These are phyloP conservation scores for Acrodontium crateriforme DNA, from an alignment of 2,329 filamentous ascomycete genomes.

Conservation along the genomic window DNA sequence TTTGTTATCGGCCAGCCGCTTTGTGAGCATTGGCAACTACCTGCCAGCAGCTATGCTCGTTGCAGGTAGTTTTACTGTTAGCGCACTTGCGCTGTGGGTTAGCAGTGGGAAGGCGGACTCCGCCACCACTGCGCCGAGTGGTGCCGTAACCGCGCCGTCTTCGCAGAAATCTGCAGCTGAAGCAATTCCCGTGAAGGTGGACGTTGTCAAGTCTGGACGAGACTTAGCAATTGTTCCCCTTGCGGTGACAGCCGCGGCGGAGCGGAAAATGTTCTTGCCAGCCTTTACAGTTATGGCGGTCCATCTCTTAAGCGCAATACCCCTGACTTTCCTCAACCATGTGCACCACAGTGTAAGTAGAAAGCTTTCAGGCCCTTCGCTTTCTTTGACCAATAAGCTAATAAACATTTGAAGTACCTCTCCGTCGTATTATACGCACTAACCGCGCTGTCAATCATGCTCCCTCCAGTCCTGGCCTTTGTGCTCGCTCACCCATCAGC, in stretches of 20 bases:
- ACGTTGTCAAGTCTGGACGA: slow-evolving; percentile 23
- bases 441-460: slow-evolving; percentile 31
- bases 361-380: slow-evolving; percentile 40
- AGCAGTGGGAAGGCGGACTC: slow-evolving; percentile 49
- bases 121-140: not conserved
- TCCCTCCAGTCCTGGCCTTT: slow-evolving; percentile 6
- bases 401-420: too few species aligned
- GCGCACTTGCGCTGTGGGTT: slow-evolving; percentile 88
- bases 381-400: slow-evolving; percentile 31
- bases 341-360: slow-evolving; percentile 48
- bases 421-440: slow-evolving; percentile 27
- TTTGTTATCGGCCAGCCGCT: slow-evolving; percentile 77
- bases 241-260: slow-evolving; percentile 28
- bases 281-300: slow-evolving; percentile 56
- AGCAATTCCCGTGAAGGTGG: too few species aligned
- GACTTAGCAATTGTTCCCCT: slow-evolving; percentile 26
- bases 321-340: slow-evolving; percentile 77
- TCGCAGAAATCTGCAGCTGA: slow-evolving; percentile 23
- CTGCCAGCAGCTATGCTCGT: slow-evolving; percentile 95
- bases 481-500: slow-evolving; percentile 7
- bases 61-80: slow-evolving; percentile 88
- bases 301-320: slow-evolving; percentile 66
- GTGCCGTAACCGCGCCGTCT: too few species aligned
- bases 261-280: slow-evolving; percentile 58
- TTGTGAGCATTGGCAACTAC: slow-evolving; percentile 97